Percentiles rank a stretch among this genome's conserved stretches.
phyloP scores from a whole-genome alignment of 805 yeast genomes.

The Cyberlindnera nakhonratchasimensis region DNA sequence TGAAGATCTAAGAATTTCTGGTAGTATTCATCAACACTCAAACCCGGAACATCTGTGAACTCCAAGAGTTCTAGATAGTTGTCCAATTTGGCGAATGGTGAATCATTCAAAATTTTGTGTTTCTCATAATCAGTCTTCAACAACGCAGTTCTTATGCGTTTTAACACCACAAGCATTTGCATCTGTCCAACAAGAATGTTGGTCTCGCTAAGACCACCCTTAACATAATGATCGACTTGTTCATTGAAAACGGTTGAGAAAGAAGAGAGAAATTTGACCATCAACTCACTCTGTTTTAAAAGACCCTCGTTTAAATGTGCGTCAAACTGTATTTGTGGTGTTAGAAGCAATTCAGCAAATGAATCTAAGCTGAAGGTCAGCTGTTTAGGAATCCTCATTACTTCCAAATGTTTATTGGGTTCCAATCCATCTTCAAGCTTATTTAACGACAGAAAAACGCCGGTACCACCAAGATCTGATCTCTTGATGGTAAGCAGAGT shows the following conservation, averaged over 20 bases:
- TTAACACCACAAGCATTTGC: conserved; percentile 22
- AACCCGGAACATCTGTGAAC: conserved; percentile 31
- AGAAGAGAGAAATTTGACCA: conserved; percentile 22
- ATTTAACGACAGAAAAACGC: conserved; percentile 30
- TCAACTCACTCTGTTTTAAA: conserved; percentile 18
- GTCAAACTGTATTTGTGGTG: conserved; percentile 20
- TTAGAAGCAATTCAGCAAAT: conserved; percentile 21
- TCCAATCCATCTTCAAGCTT: conserved; percentile 6
- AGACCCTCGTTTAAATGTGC: conserved; percentile 3
- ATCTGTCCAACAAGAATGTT: conserved; percentile 28
- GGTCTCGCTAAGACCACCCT: conserved; percentile 25
- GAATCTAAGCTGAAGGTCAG: conserved; percentile 33
- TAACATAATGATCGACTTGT: conserved; percentile 24
- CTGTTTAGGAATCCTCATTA: conserved; percentile 38
- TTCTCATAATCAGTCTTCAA: background rate
- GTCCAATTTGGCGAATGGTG: conserved; percentile 28
- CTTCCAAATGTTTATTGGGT: conserved; percentile 25
- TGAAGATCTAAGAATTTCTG: conserved; percentile 26
- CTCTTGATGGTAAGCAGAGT: conserved; percentile 18
- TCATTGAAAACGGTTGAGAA: conserved; percentile 18
- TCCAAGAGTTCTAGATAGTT: conserved; percentile 34
- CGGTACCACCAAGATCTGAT: conserved; percentile 35
- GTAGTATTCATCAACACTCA: conserved; percentile 28
- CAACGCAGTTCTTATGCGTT: conserved; percentile 14
- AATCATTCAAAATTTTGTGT: conserved; percentile 9